Percentiles rank a stretch among this genome's conserved stretches.
Conservation (phyloP, 768 basidiomycete genomes). For the Boletus eberwhitei region DNA sequence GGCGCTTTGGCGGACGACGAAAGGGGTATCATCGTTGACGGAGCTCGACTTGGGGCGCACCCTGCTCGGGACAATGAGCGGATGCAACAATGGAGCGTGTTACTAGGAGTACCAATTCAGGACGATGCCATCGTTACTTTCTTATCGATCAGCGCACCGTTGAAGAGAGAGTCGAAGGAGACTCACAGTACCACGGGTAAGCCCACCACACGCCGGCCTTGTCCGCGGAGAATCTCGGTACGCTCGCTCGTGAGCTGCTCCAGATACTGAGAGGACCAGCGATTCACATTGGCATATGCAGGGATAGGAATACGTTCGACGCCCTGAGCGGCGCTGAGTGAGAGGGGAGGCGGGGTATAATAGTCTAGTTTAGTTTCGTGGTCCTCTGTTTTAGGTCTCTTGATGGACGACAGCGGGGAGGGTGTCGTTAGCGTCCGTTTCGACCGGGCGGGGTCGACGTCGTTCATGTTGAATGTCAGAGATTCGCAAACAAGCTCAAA, state of each 20-base stretch:
- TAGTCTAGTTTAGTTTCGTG: neutral
- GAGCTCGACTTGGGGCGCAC: slow-evolving; percentile 7
- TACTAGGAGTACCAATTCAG: slow-evolving; percentile 26
- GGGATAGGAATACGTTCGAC: slow-evolving; percentile 28
- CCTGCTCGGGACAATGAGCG: slow-evolving; percentile 16
- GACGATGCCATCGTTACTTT: slow-evolving; percentile 28
- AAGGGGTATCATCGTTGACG: neutral
- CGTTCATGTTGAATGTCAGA: slow-evolving; percentile 13
- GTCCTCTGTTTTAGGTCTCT: slow-evolving; percentile 23
- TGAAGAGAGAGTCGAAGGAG: neutral
- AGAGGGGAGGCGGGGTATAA: slow-evolving; percentile 15
- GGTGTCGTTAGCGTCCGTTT: slow-evolving; percentile 15
- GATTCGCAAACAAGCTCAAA: slow-evolving; percentile 26
- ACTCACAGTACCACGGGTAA: slow-evolving; percentile 28
- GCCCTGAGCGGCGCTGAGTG: slow-evolving; percentile 20
- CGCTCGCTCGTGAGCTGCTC: slow-evolving; percentile 18
- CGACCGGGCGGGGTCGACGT: slow-evolving; percentile 1
- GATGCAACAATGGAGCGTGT: neutral
- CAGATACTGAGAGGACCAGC: slow-evolving; percentile 9
- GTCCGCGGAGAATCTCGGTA: slow-evolving; percentile 12
- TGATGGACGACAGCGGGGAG: slow-evolving; percentile 5
- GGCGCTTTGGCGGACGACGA: neutral
- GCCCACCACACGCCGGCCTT: slow-evolving; percentile 24
- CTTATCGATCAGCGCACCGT: slow-evolving; percentile 3
- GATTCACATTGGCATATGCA: slow-evolving; percentile 6